Base-by-base conservation (phyloP, 164 flowering plant species). In the Saururus chinensis region DNA sequence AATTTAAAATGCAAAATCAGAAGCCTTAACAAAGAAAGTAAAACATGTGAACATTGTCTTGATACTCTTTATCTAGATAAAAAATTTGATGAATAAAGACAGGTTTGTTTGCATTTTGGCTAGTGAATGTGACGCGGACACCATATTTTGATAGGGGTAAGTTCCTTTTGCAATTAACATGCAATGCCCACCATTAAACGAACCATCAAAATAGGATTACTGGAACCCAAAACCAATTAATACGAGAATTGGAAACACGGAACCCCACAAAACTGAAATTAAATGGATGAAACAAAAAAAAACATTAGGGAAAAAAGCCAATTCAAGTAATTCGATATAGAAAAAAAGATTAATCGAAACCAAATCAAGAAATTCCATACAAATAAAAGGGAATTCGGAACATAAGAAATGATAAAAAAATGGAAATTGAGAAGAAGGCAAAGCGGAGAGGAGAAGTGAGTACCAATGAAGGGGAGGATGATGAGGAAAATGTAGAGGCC, bases 391-490 rank as follows among this genome's bases (percentile, higher is more conserved):
- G 1, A 55, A 6, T 23, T 24, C 7, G 37, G 23, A 21, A 1
- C 14, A 16, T 7, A 24, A 55, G 9, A 13, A 20, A 64, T 5
- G 2, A 6, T 2, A 23, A 55, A 9, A 19, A 64, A 48, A 51
- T 26, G 5, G 11, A 26, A 30, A n/a, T 24, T 14, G 6, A 56
- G 1, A 7, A 21, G 19, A 9, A 12, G 13, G 16, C 10, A 23
- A 16, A 37, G 51, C 1, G 6, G 14, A 12, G 49, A 23, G 9
- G 12, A 17, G 4, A 37, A 42, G 64, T 35, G 6, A 12, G 19
- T 71, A 86, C 95, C 56, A 9, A 83, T 70, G 20, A 90, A 59
- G 1, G 68, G 63, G 40, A 60, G 19, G 63, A 66, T 6, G 68
- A 66, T 60, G 51, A 66, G 14, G 58, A 66, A 7, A 51, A 66